phyloP scores from a whole-genome alignment of 163 green algal species.

The Trebouxiophyceae sp. region DNA sequence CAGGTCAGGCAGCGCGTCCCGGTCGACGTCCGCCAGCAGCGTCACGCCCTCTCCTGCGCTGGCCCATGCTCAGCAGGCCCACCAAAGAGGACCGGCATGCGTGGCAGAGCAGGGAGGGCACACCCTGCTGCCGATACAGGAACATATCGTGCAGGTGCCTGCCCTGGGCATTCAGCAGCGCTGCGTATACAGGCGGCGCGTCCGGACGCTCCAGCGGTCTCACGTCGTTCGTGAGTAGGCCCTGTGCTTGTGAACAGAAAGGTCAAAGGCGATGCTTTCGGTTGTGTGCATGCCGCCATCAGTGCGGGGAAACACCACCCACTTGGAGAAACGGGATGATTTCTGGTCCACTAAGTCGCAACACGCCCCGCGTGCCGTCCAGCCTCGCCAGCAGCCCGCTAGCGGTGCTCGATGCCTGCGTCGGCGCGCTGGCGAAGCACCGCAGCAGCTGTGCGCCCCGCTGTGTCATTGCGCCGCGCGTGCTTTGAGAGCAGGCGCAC shows the following conservation, averaged over 20 bases:
- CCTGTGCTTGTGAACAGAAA: constrained; percentile 39
- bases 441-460: too few relatives aligned
- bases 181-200: constrained; percentile 38
- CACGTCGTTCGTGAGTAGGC: constrained; percentile 72
- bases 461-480: too few relatives aligned
- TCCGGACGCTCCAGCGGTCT: constrained; percentile 22
- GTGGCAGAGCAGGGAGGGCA: not conserved
- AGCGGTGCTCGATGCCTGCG: not conserved
- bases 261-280: too few relatives aligned
- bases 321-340: constrained; percentile 22
- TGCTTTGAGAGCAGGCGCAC: too few relatives aligned
- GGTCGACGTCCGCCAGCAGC: constrained; percentile 29
- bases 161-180: constrained; percentile 71
- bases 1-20: constrained; percentile 10
- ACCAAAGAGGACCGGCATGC: not conserved
- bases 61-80: not conserved
- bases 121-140: constrained; percentile 40
- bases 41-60: constrained; percentile 1
- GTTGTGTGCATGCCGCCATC: too few relatives aligned
- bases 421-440: too few relatives aligned
- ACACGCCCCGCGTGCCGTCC: constrained; percentile 3
- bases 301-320: not conserved
- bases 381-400: not conserved
- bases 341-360: constrained; percentile 16
- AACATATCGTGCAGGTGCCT: constrained; percentile 76